Evolutionary conservation across 73 alveolate genomes (phyloP).

Genomic region (Durusdinium trenchii): DNA sequence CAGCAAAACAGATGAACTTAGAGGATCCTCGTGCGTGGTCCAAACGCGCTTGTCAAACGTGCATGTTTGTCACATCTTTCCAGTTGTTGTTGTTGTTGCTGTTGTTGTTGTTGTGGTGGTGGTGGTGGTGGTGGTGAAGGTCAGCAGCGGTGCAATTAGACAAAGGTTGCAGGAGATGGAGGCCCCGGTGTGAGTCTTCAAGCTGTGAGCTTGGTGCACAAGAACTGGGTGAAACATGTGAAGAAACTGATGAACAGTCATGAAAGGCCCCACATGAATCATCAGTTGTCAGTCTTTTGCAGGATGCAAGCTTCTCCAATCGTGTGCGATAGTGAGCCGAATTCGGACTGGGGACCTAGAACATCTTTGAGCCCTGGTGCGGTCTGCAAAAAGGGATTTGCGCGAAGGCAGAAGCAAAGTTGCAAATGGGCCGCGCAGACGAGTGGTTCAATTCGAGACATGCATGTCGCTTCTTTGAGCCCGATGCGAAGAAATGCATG

Average conservation of each 20-base stretch:
- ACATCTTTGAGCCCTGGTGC: not conserved
- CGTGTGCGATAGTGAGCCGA: conserved; percentile 41
- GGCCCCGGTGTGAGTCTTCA: not conserved
- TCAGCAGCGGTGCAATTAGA: conserved; percentile 76
- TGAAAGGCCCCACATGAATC: too few species aligned
- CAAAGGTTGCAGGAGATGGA: conserved; percentile 94
- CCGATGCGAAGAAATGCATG: too few species aligned
- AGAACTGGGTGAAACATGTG: not conserved
- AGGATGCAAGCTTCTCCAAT: conserved; percentile 39
- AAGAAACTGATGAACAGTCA: not conserved
- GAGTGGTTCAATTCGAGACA: too few species aligned
- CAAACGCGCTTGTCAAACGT: too few species aligned
- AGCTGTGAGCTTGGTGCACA: not conserved
- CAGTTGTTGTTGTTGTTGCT: too few species aligned
- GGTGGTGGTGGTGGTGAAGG: not conserved
- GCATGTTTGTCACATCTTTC: not conserved
- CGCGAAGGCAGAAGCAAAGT: too few species aligned
- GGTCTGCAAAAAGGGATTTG: too few species aligned
- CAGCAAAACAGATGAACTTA: too few species aligned
- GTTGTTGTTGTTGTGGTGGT: not conserved
- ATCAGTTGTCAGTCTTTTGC: too few species aligned
- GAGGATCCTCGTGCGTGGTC: too few species aligned
- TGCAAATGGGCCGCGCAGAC: too few species aligned
- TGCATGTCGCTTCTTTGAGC: too few species aligned
- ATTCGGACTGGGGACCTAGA: not conserved